A percentile compares a stretch with the other conserved stretches of the same genome.
Evolutionary conservation across 2,329 filamentous ascomycete species (phyloP).

Genomic region (Leptodontidium sp.): DNA sequence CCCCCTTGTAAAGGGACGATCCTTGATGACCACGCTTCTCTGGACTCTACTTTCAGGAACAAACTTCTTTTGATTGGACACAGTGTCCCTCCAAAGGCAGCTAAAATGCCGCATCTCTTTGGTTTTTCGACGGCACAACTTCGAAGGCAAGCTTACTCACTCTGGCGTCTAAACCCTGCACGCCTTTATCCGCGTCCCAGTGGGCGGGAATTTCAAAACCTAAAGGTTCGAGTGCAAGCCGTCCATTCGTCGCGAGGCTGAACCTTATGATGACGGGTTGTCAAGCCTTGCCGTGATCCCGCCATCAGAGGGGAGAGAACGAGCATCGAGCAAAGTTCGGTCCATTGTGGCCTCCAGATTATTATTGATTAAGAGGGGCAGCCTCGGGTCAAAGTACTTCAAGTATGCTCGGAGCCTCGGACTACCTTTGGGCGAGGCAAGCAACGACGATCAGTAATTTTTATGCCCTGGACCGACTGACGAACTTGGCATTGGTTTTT

Average conservation of each 20-base stretch:
- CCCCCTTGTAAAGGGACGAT: not conserved
- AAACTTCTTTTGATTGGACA: slow-evolving; percentile 10
- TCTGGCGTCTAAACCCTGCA: not conserved
- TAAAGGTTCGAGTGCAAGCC: not conserved
- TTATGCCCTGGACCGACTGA: not conserved
- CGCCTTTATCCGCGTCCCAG: slow-evolving; percentile 10
- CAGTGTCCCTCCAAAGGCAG: not conserved
- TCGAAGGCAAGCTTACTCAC: not conserved
- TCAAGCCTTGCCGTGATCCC: not conserved
- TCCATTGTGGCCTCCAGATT: not conserved
- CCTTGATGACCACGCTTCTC: slow-evolving; percentile 14
- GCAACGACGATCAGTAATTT: not conserved
- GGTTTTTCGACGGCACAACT: not conserved
- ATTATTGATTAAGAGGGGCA: slow-evolving; percentile 8
- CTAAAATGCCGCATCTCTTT: not conserved
- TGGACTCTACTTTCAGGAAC: slow-evolving; percentile 11
- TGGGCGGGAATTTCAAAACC: slow-evolving; percentile 3
- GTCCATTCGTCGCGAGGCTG: slow-evolving; percentile 11
- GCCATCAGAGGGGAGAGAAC: not conserved
- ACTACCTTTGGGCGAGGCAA: not conserved
- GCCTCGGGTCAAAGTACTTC: not conserved
- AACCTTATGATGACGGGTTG: slow-evolving; percentile 1
- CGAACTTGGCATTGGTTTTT: too few relatives aligned
- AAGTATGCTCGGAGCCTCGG: not conserved
- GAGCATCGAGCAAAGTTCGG: not conserved